Conservation (phyloP, 169 alveolate genomes). For the Theileria annulata region DNA sequence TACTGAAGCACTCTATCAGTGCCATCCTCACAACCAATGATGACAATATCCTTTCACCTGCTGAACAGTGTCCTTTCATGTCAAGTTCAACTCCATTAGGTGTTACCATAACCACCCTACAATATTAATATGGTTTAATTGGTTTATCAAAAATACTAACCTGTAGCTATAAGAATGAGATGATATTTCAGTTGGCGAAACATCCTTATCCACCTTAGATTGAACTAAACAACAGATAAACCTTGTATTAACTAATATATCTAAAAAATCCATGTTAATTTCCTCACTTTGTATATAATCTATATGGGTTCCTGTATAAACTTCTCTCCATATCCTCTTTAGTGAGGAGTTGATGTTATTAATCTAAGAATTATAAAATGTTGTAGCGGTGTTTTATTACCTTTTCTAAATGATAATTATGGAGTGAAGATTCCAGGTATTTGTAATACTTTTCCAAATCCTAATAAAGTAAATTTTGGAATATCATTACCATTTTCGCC, state of each 20-base stretch:
- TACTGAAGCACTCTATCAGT: conserved; percentile 97
- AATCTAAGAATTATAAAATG: conserved; percentile 78
- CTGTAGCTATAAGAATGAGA: conserved; percentile 58
- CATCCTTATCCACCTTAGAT: conserved; percentile 50
- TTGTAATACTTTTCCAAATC: conserved; percentile 58
- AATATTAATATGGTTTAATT: conserved; percentile 5
- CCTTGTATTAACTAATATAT: conserved; percentile 70
- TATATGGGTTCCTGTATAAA: conserved; percentile 92
- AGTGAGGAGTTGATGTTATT: conserved; percentile 91
- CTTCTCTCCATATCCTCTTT: conserved; percentile 94
- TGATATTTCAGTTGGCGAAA: conserved; percentile 24
- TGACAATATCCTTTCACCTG: conserved; percentile 96
- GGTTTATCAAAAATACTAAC: background rate
- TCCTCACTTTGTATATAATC: conserved; percentile 84
- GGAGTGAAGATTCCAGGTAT: conserved; percentile 69
- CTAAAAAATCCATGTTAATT: background rate
- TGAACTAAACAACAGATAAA: conserved; percentile 11
- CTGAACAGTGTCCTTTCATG: conserved; percentile 97
- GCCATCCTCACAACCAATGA: conserved; percentile 96
- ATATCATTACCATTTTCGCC: conserved; percentile 31
- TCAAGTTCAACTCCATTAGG: conserved; percentile 86
- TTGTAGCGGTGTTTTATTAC: conserved; percentile 6
- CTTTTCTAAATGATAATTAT: conserved; percentile 70
- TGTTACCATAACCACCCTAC: conserved; percentile 85
- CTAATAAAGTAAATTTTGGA: background rate